phyloP scores from a whole-genome alignment of 805 yeast genomes.

The Candida cerambycidarum region DNA sequence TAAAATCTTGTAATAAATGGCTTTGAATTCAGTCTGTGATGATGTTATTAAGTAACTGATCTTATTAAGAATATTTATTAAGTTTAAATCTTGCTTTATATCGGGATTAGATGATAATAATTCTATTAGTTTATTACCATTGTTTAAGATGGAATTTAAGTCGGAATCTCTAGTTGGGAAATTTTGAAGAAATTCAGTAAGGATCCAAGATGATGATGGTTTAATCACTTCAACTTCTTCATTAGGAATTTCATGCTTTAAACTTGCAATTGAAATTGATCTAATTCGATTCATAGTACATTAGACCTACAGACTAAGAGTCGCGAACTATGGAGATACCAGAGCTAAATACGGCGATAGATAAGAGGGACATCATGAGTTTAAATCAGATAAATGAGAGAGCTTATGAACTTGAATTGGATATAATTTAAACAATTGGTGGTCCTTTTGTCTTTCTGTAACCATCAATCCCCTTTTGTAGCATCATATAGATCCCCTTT shows the following conservation, averaged over 20 bases:
- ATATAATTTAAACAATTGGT: too few relatives aligned
- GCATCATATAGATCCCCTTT: too few relatives aligned
- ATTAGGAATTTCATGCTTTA: conserved; percentile 6
- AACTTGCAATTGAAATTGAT: conserved; percentile 15
- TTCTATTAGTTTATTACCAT: conserved; percentile 55
- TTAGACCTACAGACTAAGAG: not conserved
- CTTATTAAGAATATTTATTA: conserved; percentile 54
- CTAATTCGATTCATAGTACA: conserved; percentile 15
- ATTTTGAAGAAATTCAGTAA: conserved; percentile 61
- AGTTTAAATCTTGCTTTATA: conserved; percentile 61
- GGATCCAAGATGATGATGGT: conserved; percentile 51
- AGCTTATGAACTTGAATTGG: too few relatives aligned
- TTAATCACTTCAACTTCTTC: not conserved
- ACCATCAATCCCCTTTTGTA: too few relatives aligned
- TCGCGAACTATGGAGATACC: too few relatives aligned
- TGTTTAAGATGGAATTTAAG: conserved; percentile 5
- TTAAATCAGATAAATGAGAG: too few relatives aligned
- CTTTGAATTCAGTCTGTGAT: conserved; percentile 59
- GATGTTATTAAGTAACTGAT: conserved; percentile 62
- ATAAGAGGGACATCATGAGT: too few relatives aligned
- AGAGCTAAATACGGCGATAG: too few relatives aligned
- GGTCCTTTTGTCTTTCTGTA: too few relatives aligned
- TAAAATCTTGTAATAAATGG: conserved; percentile 74
- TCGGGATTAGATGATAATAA: conserved; percentile 57
- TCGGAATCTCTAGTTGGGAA: conserved; percentile 40